Evolutionary conservation across 352 stramenopile genomes (phyloP).

Genomic region (Globisporangium orthogonon): DNA sequence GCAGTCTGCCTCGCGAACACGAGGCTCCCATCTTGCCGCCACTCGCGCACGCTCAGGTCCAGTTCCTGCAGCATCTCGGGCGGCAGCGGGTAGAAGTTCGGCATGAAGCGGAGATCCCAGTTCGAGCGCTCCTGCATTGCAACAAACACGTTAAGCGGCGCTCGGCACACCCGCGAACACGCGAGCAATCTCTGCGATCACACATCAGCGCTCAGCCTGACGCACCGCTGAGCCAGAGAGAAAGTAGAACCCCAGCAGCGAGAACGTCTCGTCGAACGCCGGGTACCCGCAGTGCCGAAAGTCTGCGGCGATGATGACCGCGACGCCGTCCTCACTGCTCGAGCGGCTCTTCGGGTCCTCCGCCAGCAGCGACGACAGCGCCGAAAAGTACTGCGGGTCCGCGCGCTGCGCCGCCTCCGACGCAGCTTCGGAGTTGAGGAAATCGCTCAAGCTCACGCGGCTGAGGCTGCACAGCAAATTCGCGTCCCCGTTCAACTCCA

Average conservation of each 20-base stretch:
- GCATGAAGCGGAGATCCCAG: slow-evolving; percentile 42
- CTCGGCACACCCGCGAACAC: background rate
- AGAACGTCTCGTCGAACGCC: slow-evolving; percentile 38
- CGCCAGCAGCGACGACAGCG: slow-evolving; percentile 24
- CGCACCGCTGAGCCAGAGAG: slow-evolving; percentile 27
- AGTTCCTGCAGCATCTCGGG: slow-evolving; percentile 59
- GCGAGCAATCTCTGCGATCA: too few relatives aligned
- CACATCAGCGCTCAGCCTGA: background rate
- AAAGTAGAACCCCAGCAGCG: slow-evolving; percentile 57
- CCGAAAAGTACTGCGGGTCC: slow-evolving; percentile 9
- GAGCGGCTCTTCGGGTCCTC: slow-evolving; percentile 24
- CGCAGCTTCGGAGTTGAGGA: slow-evolving; percentile 15
- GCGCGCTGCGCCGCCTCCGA: slow-evolving; percentile 1
- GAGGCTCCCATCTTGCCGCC: slow-evolving; percentile 17
- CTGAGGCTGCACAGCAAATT: slow-evolving; percentile 50
- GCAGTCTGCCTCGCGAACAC: slow-evolving; percentile 13
- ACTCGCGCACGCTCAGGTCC: slow-evolving; percentile 22
- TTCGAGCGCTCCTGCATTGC: slow-evolving; percentile 14
- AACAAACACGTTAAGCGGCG: background rate
- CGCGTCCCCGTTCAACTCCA: slow-evolving; percentile 42
- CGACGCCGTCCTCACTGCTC: slow-evolving; percentile 19
- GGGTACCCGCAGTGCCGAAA: slow-evolving; percentile 60
- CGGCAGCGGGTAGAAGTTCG: slow-evolving; percentile 52
- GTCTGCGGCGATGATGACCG: slow-evolving; percentile 36
- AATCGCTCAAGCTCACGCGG: slow-evolving; percentile 49